Conservation (phyloP, 2,329 filamentous ascomycete genomes). For the Fusarium dlaminii region DNA sequence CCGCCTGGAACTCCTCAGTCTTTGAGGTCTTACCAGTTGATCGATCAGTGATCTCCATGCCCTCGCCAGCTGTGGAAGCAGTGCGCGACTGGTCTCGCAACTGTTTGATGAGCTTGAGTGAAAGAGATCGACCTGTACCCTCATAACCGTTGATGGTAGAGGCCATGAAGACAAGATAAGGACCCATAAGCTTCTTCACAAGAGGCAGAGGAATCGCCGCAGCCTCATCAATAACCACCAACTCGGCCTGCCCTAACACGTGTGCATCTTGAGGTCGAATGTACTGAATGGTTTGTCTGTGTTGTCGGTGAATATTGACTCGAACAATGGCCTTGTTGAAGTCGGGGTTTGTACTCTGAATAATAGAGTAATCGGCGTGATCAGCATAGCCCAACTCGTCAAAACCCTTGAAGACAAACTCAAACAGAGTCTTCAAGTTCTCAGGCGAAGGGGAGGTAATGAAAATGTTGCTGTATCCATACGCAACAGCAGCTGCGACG, state of each 20-base stretch:
- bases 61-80: constrained; percentile 62
- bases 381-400: constrained; percentile 94
- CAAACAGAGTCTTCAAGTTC: constrained; percentile 97
- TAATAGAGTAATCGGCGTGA: constrained; percentile 96
- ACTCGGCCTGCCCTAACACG: constrained; percentile 91
- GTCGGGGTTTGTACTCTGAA: constrained; percentile 97
- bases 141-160: constrained; percentile 99
- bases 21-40: constrained; percentile 79
- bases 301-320: constrained; percentile 93
- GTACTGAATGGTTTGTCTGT: constrained; percentile 98
- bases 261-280: constrained; percentile 97
- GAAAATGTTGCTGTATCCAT: constrained; percentile 99
- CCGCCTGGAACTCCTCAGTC: constrained; percentile 69
- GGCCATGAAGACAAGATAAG: constrained; percentile 98
- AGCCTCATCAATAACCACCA: constrained; percentile 96
- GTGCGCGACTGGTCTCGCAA: constrained; percentile 89
- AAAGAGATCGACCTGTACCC: constrained; percentile 93
- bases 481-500: constrained; percentile 90
- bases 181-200: constrained; percentile 93
- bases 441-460: constrained; percentile 98
- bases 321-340: constrained; percentile 99
- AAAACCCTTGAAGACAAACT: constrained; percentile 98
- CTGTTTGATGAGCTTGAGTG: constrained; percentile 96
- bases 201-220: constrained; percentile 94
- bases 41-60: constrained; percentile 78